Evolutionary conservation across 2,329 filamentous ascomycete genomes (phyloP), one percentile per base, ranked within the genome.

Genomic region (Botrytis elliptica): DNA sequence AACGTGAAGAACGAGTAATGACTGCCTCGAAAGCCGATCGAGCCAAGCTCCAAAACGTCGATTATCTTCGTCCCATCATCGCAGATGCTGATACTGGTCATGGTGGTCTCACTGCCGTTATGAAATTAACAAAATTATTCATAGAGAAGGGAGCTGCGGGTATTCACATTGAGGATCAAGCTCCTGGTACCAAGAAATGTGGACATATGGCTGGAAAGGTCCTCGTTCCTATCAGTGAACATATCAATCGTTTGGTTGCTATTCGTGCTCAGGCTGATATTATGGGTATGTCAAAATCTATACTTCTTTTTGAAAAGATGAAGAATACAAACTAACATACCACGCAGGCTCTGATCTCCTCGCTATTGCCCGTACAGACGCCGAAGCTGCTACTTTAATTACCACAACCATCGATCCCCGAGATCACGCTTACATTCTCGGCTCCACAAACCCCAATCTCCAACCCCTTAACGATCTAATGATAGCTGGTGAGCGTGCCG

Each of bases 141-240:
- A 85, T 98, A 77, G 96, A 99, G 86, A 94, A 95, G 84, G 96
- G 96, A 79, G 96, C 96, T 64, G 96, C 96, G 60, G 96, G 96
- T 78, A 98, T 99, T 81, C 96, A 99, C 85, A 98, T 99, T 79
- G 96, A 99, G 85, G 96, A 99, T 83, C 96, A 98, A 85, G 95
- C 96, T 6, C 95, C 96, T 4, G 96, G 96, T 72, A 98, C 96
- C 68, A 99, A 99, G 90, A 99, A 99, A 89, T 99, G 96, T 83
- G 96, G 96, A 76, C 96, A 98, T 85, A 98, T 98, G 96, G 96
- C 96, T 77, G 96, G 96, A 81, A 98, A 98, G 86, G 96, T 98
- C 62, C 87, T 99, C 75, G 96, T 99, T 70, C 96, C 96, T 69
- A 97, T 98, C 82, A 93, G 90, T 84, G 96, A 99, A 86, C 96